Base-by-base conservation (phyloP, 345 rosid genomes). In the Moricandia arvensis region DNA sequence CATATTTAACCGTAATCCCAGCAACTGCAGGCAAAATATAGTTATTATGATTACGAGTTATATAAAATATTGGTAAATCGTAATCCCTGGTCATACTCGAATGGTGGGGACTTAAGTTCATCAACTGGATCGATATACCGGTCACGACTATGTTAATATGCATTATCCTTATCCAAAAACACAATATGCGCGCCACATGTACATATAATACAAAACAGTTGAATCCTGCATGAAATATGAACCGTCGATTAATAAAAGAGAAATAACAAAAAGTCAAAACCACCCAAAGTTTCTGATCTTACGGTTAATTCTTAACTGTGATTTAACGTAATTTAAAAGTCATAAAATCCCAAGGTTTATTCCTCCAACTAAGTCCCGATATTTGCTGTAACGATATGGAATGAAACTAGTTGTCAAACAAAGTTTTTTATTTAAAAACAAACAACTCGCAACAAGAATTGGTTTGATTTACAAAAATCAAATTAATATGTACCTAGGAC, bases 381-480 rank as follows among this genome's bases (percentile, higher is more conserved):
- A 55, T 31, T 63, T 12, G 75, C 70, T 75, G 80, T 70, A 76
- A 76, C 75, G 5, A 68, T 75, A 31, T 67, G 10, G 66, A 66
- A 31, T 75, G 4, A 49, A 66, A 21, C 17, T 10, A 47, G 61
- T 75, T 67, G 74, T 68, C 63, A 75, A 68, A 35, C 11, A 13
- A 45, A 47, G 18, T 7, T 5, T 7, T 8, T 6, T n/a, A 21
- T 35, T 72, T 4, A 2, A 24, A 11, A 51, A 38, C 65, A 65
- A 65, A 12, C 7, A 55, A 34, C 0, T 73, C 65, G 66, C 72
- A 74, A 74, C 77, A 74, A 74, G 59, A 74, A 30, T 62, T 73
- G 57, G 47, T 37, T 26, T 33, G 13, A 31, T 2, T 53, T 16
- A 15, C 0, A 61, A 61, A 24, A 33, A 15, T 4, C 24, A 63